Evolutionary conservation across 768 basidiomycete genomes (phyloP).

Genomic region (Boletus reticuloceps): DNA sequence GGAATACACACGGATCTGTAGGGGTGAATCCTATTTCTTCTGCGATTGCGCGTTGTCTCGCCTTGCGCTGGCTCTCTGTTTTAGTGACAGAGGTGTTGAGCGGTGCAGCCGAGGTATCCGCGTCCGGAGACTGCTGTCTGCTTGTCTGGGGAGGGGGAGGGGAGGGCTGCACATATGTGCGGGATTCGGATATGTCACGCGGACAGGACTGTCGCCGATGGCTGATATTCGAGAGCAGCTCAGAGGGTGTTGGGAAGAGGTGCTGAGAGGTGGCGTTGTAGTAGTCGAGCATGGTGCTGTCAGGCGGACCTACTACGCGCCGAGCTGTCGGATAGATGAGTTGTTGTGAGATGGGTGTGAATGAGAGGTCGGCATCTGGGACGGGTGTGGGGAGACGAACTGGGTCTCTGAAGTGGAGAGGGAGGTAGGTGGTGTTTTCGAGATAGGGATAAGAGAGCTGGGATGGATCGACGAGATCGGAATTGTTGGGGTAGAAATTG

Average conservation of each 20-base stretch:
- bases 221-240: conserved; percentile 49
- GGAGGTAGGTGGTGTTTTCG: conserved; percentile 1
- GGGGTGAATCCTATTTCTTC: conserved; percentile 54
- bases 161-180: conserved; percentile 8
- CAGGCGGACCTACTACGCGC: not conserved
- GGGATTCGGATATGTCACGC: conserved; percentile 2
- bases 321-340: conserved; percentile 12
- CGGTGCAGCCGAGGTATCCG: not conserved
- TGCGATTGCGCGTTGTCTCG: conserved; percentile 55
- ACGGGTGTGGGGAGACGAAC: not conserved
- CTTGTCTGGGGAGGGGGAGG: conserved; percentile 4
- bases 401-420: too few species aligned
- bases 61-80: conserved; percentile 52
- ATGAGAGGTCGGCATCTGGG: conserved; percentile 1
- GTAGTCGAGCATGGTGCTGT: conserved; percentile 17
- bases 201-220: conserved; percentile 5
- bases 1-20: conserved; percentile 56
- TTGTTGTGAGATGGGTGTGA: conserved; percentile 9
- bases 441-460: conserved; percentile 12
- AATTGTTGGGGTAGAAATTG: not conserved
- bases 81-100: conserved; percentile 21
- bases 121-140: conserved; percentile 14
- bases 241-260: conserved; percentile 65
- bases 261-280: conserved; percentile 25
- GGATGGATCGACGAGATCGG: conserved; percentile 11